These are phyloP conservation scores for Tanacetum coccineum DNA, from an alignment of 129 eudicot species.

Conservation along the genomic window DNA sequence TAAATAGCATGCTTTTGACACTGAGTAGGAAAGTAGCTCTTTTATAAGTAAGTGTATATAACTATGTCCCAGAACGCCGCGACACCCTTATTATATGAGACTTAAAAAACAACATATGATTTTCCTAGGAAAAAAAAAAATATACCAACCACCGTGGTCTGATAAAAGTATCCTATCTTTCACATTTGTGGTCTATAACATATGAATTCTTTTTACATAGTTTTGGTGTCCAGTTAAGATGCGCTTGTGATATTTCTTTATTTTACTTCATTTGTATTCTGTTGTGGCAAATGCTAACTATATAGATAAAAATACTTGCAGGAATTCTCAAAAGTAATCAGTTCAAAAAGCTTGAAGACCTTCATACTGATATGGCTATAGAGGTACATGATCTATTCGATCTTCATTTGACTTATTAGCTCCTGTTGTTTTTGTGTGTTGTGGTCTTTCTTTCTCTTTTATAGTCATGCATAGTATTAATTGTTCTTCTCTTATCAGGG, in stretches of 20 bases:
- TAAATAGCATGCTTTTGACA: not conserved
- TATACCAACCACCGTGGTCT: not conserved
- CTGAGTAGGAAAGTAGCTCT: not conserved
- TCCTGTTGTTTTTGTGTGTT: too few relatives aligned
- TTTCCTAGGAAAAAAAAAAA: too few relatives aligned
- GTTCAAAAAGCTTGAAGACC: slow-evolving; percentile 60
- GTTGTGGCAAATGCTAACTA: not conserved
- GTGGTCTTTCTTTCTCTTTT: too few relatives aligned
- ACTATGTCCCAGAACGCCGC: not conserved
- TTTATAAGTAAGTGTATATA: too few relatives aligned
- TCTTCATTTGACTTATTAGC: too few relatives aligned
- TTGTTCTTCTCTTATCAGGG: slow-evolving; percentile 41
- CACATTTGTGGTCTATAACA: not conserved
- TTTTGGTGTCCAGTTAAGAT: too few relatives aligned
- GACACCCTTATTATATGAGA: not conserved
- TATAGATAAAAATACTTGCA: slow-evolving; percentile 24
- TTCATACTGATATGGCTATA: slow-evolving; percentile 60
- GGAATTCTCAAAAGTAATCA: slow-evolving; percentile 37
- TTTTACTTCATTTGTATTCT: not conserved
- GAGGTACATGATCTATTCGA: slow-evolving; percentile 39
- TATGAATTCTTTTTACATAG: not conserved
- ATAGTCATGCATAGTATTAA: not conserved
- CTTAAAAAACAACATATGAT: not conserved
- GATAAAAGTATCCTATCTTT: not conserved
- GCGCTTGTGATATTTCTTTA: not conserved